Percentiles rank a stretch among this genome's conserved stretches.
Conservation (phyloP, 179 eudicot genomes). For the Silene noctiflora region DNA sequence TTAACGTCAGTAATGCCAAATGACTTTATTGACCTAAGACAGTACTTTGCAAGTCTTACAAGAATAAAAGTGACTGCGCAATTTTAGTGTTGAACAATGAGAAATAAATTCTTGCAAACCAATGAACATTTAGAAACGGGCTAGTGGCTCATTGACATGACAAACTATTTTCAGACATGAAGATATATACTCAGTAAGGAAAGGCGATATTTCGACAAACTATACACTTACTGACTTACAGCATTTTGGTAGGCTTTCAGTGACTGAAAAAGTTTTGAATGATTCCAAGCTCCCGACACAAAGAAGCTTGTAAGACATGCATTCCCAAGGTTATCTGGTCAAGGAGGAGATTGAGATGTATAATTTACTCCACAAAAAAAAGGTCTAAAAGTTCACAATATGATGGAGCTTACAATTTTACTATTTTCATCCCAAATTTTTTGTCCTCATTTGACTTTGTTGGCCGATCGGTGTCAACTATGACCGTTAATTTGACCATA, state of each 20-base stretch:
- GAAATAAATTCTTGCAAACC: not conserved
- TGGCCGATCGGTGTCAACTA: too few species aligned
- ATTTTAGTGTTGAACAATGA: not conserved
- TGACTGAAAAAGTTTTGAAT: conserved; percentile 69
- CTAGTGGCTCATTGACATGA: not conserved
- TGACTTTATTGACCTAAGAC: not conserved
- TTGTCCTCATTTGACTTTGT: too few species aligned
- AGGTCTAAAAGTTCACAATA: not conserved
- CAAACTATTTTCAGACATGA: not conserved
- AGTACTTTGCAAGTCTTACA: too few species aligned
- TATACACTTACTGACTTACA: conserved; percentile 74
- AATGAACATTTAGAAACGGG: not conserved
- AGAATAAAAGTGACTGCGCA: too few species aligned
- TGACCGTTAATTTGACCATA: not conserved
- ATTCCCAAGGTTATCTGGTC: conserved; percentile 89
- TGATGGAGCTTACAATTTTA: not conserved
- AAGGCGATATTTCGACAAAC: conserved; percentile 15
- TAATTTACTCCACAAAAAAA: conserved; percentile 4
- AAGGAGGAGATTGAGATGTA: conserved; percentile 15
- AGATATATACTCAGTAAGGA: not conserved
- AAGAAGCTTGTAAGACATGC: conserved; percentile 89
- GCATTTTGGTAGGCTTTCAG: conserved; percentile 94
- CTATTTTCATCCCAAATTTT: not conserved
- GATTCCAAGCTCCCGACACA: conserved; percentile 87
- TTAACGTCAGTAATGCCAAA: not conserved